phyloP scores from a whole-genome alignment of 768 basidiomycete species.

The Tephrocybe sp. region DNA sequence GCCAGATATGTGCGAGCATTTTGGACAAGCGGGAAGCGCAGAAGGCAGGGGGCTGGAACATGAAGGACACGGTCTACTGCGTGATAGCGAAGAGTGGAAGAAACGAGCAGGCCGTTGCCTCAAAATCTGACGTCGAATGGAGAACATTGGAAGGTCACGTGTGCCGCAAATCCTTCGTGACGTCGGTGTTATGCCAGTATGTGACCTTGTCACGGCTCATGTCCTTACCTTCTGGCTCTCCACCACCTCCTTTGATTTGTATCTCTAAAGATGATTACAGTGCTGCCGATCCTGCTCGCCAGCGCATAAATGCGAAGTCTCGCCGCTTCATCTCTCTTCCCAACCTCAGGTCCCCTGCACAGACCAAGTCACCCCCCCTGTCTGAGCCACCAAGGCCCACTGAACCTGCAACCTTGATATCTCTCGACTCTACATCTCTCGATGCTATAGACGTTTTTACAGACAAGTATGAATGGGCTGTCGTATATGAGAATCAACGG shows the following conservation, averaged over 20 bases:
- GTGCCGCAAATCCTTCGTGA: background rate
- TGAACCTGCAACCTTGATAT: conserved; percentile 8
- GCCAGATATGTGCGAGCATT: conserved; percentile 67
- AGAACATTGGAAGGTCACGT: conserved; percentile 8
- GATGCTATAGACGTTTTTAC: conserved; percentile 29
- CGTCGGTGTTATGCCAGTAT: background rate
- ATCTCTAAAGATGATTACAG: conserved; percentile 41
- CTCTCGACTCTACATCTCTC: conserved; percentile 13
- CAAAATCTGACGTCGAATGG: conserved; percentile 11
- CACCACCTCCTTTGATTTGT: conserved; percentile 37
- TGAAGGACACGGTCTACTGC: conserved; percentile 49
- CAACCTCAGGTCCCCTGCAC: conserved; percentile 21
- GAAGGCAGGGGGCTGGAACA: conserved; percentile 64
- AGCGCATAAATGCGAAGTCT: conserved; percentile 39
- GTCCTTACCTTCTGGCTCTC: background rate
- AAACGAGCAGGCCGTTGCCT: conserved; percentile 8
- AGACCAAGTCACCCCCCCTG: background rate
- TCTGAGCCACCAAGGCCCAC: background rate
- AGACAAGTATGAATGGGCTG: conserved; percentile 73
- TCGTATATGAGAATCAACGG: conserved; percentile 81
- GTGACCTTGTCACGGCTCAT: background rate
- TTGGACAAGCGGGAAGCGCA: conserved; percentile 69
- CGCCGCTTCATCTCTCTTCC: conserved; percentile 33
- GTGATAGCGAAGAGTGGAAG: conserved; percentile 9
- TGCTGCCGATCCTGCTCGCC: conserved; percentile 46